Percentiles rank a stretch among this genome's conserved stretches.
These are phyloP conservation scores for Hymenoscyphus fraxineus DNA, from an alignment of 2,329 filamentous ascomycete genomes.

Conservation along the genomic window DNA sequence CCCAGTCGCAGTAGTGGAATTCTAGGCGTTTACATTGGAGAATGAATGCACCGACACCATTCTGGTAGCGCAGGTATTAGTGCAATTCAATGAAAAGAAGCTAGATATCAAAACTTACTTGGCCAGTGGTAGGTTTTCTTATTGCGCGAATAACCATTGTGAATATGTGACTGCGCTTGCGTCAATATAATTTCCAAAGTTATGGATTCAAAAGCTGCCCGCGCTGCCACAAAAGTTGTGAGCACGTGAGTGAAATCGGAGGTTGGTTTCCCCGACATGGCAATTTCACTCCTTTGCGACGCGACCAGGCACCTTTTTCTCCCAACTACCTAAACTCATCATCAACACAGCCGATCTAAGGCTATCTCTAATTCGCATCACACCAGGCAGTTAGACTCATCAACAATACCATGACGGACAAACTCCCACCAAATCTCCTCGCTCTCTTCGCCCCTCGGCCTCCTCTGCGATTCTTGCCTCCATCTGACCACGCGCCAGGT, in stretches of 20 bases:
- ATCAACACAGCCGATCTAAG: conserved; percentile 18
- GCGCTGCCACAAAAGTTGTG: not conserved
- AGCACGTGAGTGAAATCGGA: not conserved
- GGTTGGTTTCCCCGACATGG: not conserved
- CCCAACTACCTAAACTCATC: not conserved
- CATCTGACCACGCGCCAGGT: conserved; percentile 77
- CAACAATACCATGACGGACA: conserved; percentile 75
- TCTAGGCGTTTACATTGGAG: conserved; percentile 94
- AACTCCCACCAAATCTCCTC: conserved; percentile 86
- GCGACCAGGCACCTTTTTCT: conserved; percentile 11
- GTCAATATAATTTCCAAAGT: not conserved
- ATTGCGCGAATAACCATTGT: conserved; percentile 53
- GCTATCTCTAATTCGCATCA: conserved; percentile 11
- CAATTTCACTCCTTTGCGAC: conserved; percentile 16
- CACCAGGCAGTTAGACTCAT: conserved; percentile 9
- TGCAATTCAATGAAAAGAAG: conserved; percentile 16
- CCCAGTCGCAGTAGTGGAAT: conserved; percentile 96
- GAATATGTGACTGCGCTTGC: conserved; percentile 7
- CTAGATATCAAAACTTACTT: conserved; percentile 40
- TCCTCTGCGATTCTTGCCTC: conserved; percentile 82
- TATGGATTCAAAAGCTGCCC: not conserved
- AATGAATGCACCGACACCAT: conserved; percentile 95
- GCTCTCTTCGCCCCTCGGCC: conserved; percentile 94
- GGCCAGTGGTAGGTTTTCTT: conserved; percentile 49
- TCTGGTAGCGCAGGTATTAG: conserved; percentile 52